A percentile compares a stretch with the other conserved stretches of the same genome.
These are phyloP conservation scores for Paecilomyces fulvus DNA, from an alignment of 2,329 filamentous ascomycete genomes.

Conservation along the genomic window DNA sequence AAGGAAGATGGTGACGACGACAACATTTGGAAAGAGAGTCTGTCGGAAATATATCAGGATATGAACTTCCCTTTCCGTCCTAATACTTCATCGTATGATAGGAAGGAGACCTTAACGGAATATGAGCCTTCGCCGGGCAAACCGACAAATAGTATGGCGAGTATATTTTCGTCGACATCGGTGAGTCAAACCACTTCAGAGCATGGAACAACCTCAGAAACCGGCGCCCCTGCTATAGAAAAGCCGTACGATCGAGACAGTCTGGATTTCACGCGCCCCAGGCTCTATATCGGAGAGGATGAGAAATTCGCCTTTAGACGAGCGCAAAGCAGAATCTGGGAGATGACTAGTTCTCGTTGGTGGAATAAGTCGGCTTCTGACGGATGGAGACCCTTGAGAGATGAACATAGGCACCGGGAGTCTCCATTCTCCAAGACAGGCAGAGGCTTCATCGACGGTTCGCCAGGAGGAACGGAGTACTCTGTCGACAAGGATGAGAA, in stretches of 20 bases:
- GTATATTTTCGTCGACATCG: not conserved
- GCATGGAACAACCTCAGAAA: not conserved
- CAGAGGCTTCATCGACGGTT: not conserved
- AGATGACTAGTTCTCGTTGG: slow-evolving; percentile 68
- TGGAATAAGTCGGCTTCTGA: slow-evolving; percentile 47
- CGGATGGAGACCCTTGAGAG: slow-evolving; percentile 63
- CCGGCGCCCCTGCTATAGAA: not conserved
- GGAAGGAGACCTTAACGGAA: slow-evolving; percentile 17
- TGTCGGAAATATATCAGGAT: slow-evolving; percentile 71
- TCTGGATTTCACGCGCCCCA: slow-evolving; percentile 58
- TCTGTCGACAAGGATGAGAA: not conserved
- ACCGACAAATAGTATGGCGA: not conserved
- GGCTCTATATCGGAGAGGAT: slow-evolving; percentile 69
- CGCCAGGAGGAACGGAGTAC: not conserved
- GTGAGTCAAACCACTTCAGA: not conserved
- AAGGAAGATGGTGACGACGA: slow-evolving; percentile 30
- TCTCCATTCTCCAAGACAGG: not conserved
- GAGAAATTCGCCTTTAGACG: slow-evolving; percentile 75
- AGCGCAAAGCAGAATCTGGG: slow-evolving; percentile 69
- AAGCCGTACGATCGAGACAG: slow-evolving; percentile 15
- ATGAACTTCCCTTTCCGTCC: slow-evolving; percentile 68
- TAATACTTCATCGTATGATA: slow-evolving; percentile 60
- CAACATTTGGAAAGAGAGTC: slow-evolving; percentile 55
- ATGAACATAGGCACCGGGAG: slow-evolving; percentile 58
- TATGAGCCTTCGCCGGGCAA: not conserved